A percentile compares a stretch with the other conserved stretches of the same genome.
Evolutionary conservation across 148 eudicot species (phyloP).

Genomic region (Dysphania ambrosioides): DNA sequence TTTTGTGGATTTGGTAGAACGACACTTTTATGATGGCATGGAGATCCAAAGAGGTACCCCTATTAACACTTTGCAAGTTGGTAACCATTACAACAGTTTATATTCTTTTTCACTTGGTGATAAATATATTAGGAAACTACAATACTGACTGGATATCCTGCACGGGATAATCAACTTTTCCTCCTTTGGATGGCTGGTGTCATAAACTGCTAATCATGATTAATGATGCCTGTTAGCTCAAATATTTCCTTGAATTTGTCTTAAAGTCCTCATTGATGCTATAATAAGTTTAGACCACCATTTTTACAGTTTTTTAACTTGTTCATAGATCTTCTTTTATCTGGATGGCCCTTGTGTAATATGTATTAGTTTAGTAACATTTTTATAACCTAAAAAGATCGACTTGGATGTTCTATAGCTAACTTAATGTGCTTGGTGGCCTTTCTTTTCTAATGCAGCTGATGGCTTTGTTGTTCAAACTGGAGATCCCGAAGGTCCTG

Average conservation of each 20-base stretch:
- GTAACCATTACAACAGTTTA: neutral
- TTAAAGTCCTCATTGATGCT: neutral
- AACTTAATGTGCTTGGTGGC: neutral
- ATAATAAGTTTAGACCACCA: neutral
- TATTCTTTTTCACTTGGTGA: neutral
- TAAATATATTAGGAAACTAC: neutral
- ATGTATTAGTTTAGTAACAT: neutral
- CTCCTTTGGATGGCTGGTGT: neutral
- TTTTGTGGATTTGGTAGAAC: constrained; percentile 85
- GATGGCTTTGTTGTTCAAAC: constrained; percentile 99
- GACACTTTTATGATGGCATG: constrained; percentile 99
- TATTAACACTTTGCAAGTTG: neutral
- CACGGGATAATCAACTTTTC: neutral
- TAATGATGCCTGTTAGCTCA: neutral
- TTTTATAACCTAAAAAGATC: no score
- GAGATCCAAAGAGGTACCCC: constrained; percentile 90
- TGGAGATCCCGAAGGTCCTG: constrained; percentile 98
- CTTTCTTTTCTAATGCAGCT: constrained; percentile 44
- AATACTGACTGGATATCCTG: neutral
- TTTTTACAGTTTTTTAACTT: neutral
- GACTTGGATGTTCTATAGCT: neutral
- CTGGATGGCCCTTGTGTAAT: neutral
- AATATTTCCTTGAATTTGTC: neutral
- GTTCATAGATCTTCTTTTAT: neutral
- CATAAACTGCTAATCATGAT: neutral